Conservation (phyloP, 306 rosid genomes). For the Comarum palustre region DNA sequence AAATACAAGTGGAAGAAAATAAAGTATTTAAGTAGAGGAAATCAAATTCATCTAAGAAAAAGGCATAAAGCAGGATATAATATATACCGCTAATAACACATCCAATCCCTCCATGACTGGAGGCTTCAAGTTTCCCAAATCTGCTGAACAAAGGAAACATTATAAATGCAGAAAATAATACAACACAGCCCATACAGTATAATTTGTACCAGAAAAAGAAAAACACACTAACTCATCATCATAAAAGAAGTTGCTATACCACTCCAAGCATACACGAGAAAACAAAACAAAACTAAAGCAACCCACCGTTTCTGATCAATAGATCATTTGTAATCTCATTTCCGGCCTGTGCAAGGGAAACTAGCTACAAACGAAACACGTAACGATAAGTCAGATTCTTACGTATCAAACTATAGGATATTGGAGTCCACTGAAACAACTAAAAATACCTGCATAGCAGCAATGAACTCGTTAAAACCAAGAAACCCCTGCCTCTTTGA, state of each 20-base stretch:
- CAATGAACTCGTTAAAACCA: constrained; percentile 69
- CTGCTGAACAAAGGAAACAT: constrained; percentile 46
- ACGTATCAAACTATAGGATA: background rate
- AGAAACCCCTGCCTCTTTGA: constrained; percentile 88
- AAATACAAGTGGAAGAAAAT: background rate
- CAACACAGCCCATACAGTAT: background rate
- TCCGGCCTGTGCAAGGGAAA: constrained; percentile 55
- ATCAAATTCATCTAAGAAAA: background rate
- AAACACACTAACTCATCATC: background rate
- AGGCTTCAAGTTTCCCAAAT: constrained; percentile 45
- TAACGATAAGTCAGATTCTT: background rate
- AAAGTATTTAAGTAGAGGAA: constrained; percentile 9
- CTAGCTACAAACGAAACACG: constrained; percentile 32
- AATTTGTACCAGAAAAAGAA: background rate
- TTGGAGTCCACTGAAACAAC: background rate
- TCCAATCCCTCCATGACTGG: constrained; percentile 81
- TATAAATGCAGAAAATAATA: background rate
- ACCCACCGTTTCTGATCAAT: constrained; percentile 41
- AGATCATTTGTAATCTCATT: constrained; percentile 43
- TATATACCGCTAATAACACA: constrained; percentile 48
- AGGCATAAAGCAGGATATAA: background rate
- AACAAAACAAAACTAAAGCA: constrained; percentile 5
- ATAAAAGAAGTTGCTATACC: background rate
- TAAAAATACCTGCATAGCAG: constrained; percentile 66
- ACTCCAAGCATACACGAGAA: constrained; percentile 6